phyloP scores from a whole-genome alignment of 805 yeast genomes.

The Vanderwaltozyma yarrowii region DNA sequence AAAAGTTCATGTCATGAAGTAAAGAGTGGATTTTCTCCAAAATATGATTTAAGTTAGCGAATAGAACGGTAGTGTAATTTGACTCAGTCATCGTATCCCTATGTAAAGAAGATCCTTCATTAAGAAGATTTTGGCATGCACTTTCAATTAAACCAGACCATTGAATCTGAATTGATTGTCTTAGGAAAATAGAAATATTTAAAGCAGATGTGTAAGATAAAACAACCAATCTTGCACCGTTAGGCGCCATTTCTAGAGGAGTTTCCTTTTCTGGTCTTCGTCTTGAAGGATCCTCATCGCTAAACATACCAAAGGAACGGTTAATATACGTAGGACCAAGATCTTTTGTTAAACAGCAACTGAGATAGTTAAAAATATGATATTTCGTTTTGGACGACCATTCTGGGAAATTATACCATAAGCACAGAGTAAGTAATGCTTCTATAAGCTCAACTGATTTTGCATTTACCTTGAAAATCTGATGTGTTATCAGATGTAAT shows the following conservation, averaged over 20 bases:
- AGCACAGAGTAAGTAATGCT: conserved; percentile 46
- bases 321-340: conserved; percentile 53
- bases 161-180: conserved; percentile 50
- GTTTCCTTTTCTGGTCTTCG: conserved; percentile 10
- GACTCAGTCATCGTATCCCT: conserved; percentile 21
- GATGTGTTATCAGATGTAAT: conserved; percentile 41
- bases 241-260: conserved; percentile 13
- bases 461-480: conserved; percentile 56
- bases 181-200: conserved; percentile 51
- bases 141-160: conserved; percentile 38
- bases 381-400: conserved; percentile 68
- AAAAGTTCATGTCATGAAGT: conserved; percentile 31
- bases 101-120: background rate
- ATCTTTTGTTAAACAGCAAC: conserved; percentile 63
- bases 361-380: conserved; percentile 57
- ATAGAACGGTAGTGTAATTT: conserved; percentile 30
- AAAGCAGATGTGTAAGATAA: conserved; percentile 52
- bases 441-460: conserved; percentile 62
- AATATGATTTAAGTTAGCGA: conserved; percentile 49
- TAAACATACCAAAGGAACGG: conserved; percentile 29
- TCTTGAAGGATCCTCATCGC: conserved; percentile 12
- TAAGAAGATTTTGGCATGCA: conserved; percentile 7
- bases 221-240: conserved; percentile 28
- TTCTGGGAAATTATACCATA: conserved; percentile 84
- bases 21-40: conserved; percentile 52